phyloP scores from a whole-genome alignment of 2,329 filamentous ascomycete genomes.

The Xenoacremonium recifei region DNA sequence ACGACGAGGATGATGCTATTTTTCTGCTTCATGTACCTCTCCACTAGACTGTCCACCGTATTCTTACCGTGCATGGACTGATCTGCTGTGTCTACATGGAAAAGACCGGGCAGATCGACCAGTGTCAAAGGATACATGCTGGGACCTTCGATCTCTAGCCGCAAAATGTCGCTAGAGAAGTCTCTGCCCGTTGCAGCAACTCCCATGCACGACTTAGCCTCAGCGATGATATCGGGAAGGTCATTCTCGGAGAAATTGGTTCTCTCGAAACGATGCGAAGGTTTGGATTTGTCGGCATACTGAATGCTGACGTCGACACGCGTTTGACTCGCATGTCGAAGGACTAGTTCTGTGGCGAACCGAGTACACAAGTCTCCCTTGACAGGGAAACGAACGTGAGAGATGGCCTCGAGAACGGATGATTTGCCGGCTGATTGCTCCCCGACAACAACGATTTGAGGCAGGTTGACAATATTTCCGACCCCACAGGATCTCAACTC shows the following conservation, averaged over 20 bases:
- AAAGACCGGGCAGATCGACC: slow-evolving; percentile 54
- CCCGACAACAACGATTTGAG: slow-evolving; percentile 58
- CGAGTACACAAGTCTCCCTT: slow-evolving; percentile 57
- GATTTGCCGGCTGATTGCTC: slow-evolving; percentile 62
- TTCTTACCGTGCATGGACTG: slow-evolving; percentile 30
- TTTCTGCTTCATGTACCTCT: slow-evolving; percentile 53
- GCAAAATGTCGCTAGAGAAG: slow-evolving; percentile 47
- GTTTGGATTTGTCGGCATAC: slow-evolving; percentile 26
- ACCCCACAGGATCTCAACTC: slow-evolving; percentile 49
- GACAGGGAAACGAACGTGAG: slow-evolving; percentile 57
- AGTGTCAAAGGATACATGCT: slow-evolving; percentile 46
- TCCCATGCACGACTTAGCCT: slow-evolving; percentile 52
- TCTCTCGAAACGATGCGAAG: slow-evolving; percentile 27
- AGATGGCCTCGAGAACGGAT: slow-evolving; percentile 64
- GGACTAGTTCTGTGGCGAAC: slow-evolving; percentile 59
- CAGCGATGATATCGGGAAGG: slow-evolving; percentile 48
- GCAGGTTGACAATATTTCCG: slow-evolving; percentile 45
- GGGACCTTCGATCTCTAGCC: slow-evolving; percentile 45
- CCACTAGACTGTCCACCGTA: slow-evolving; percentile 36
- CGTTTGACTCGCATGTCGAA: slow-evolving; percentile 39
- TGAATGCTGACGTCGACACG: slow-evolving; percentile 43
- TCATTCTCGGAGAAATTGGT: slow-evolving; percentile 35
- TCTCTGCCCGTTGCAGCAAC: slow-evolving; percentile 26
- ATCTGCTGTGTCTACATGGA: slow-evolving; percentile 28
- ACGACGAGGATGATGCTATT: slow-evolving; percentile 61